phyloP scores from a whole-genome alignment of 2,329 filamentous ascomycete species.

The Aureobasidium musti region DNA sequence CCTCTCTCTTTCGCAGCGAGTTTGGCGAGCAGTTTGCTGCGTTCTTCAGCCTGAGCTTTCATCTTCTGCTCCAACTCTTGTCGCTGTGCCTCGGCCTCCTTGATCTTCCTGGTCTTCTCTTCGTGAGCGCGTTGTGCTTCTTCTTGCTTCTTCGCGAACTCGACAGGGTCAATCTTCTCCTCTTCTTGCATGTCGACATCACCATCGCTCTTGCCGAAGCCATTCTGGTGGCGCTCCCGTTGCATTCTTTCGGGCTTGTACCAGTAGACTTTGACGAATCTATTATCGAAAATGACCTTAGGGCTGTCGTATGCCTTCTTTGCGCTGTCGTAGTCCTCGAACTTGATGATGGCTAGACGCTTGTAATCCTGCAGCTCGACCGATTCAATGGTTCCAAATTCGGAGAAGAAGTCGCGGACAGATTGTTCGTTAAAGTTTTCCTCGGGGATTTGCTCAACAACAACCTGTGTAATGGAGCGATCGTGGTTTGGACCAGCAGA shows the following conservation, averaged over 20 bases:
- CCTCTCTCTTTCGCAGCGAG: constrained; percentile 46
- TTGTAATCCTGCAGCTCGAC: constrained; percentile 67
- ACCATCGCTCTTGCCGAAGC: constrained; percentile 29
- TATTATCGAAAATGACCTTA: constrained; percentile 79
- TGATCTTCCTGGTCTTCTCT: constrained; percentile 63
- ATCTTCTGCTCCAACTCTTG: constrained; percentile 66
- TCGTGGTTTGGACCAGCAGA: constrained; percentile 64
- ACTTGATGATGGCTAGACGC: constrained; percentile 69
- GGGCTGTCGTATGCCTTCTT: constrained; percentile 72
- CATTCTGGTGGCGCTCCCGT: constrained; percentile 26
- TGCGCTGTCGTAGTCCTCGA: constrained; percentile 64
- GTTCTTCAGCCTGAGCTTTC: constrained; percentile 66
- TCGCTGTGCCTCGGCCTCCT: constrained; percentile 63
- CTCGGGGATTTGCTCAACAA: constrained; percentile 76
- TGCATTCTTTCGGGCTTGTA: constrained; percentile 53
- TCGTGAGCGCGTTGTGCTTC: constrained; percentile 71
- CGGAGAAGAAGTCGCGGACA: constrained; percentile 68
- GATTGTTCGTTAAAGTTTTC: constrained; percentile 66
- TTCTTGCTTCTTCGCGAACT: constrained; percentile 67
- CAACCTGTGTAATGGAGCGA: constrained; percentile 65
- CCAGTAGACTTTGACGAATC: constrained; percentile 85
- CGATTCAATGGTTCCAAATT: constrained; percentile 68
- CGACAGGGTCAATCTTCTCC: constrained; percentile 67
- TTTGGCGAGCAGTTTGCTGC: constrained; percentile 62
- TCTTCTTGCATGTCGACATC: constrained; percentile 43